These are phyloP conservation scores for Colletotrichum euphorbiae DNA, from an alignment of 2,329 filamentous ascomycete genomes.

Conservation along the genomic window DNA sequence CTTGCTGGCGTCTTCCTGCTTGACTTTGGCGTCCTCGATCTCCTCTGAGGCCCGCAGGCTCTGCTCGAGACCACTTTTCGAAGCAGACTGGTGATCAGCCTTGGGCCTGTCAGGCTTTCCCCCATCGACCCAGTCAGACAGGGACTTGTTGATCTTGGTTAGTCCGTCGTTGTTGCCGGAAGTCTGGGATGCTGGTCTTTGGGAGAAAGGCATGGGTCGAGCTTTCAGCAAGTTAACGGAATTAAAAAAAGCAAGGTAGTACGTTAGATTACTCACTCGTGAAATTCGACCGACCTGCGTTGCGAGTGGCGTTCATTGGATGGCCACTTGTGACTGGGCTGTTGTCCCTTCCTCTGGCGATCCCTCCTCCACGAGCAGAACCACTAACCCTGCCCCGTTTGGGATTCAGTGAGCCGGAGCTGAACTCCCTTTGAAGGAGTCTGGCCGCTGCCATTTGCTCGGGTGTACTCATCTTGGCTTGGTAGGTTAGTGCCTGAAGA, in stretches of 20 bases:
- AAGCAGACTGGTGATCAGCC: background rate
- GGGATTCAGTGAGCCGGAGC: background rate
- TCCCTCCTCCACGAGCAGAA: background rate
- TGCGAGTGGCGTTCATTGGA: background rate
- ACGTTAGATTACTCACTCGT: background rate
- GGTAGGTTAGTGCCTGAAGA: too few relatives aligned
- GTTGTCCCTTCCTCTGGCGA: background rate
- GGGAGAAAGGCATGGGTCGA: background rate
- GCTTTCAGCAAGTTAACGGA: background rate
- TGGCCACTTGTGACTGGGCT: background rate
- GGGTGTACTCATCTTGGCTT: too few relatives aligned
- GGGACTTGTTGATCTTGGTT: background rate
- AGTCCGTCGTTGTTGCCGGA: background rate
- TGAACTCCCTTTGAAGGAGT: background rate
- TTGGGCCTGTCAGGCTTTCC: background rate
- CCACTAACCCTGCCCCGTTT: background rate
- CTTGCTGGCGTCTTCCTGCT: too few relatives aligned
- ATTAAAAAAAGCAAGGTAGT: background rate
- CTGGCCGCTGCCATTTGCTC: background rate
- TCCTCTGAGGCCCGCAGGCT: too few relatives aligned
- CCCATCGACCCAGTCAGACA: background rate
- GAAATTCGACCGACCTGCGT: background rate
- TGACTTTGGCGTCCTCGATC: too few relatives aligned
- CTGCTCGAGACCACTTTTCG: background rate
- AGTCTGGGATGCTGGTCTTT: background rate